These are phyloP conservation scores for Lichtheimia corymbifera DNA, from an alignment of 371 early-diverging fungal genomes.

Conservation along the genomic window DNA sequence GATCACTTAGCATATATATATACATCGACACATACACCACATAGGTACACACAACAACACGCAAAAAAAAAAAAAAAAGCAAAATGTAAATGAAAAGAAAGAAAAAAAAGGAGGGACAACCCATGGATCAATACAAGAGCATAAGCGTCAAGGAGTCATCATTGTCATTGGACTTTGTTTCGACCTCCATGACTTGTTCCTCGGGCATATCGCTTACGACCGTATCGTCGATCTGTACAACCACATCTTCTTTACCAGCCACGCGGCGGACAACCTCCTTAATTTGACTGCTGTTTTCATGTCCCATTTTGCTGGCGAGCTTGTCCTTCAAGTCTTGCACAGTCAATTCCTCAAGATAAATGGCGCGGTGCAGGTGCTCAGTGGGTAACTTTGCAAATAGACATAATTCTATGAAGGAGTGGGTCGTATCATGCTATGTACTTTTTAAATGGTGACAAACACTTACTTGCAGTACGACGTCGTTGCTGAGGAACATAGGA, in stretches of 20 bases:
- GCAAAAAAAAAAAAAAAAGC: neutral
- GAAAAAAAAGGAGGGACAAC: neutral
- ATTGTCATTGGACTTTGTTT: conserved; percentile 34
- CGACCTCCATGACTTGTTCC: conserved; percentile 53
- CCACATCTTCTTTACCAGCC: conserved; percentile 32
- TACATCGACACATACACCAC: no score
- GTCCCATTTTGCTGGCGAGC: conserved; percentile 34
- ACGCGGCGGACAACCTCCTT: conserved; percentile 40
- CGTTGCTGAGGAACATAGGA: conserved; percentile 38
- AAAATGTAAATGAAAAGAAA: neutral
- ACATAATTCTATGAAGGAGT: conserved; percentile 36
- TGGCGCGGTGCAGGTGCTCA: conserved; percentile 38
- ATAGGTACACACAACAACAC: neutral
- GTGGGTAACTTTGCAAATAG: conserved; percentile 48
- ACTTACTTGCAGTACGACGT: conserved; percentile 36
- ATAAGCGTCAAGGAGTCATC: conserved; percentile 46
- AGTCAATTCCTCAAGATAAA: conserved; percentile 54
- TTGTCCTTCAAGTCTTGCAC: conserved; percentile 37
- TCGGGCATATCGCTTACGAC: conserved; percentile 53
- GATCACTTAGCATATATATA: no score
- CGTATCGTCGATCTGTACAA: conserved; percentile 52
- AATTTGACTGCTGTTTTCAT: conserved; percentile 21
- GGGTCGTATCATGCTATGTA: no score
- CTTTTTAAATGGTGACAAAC: neutral
- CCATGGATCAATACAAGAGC: conserved; percentile 37